Percentiles rank a stretch among this genome's conserved stretches.
Conservation (phyloP, 768 basidiomycete genomes). For the Harrya chromipes region DNA sequence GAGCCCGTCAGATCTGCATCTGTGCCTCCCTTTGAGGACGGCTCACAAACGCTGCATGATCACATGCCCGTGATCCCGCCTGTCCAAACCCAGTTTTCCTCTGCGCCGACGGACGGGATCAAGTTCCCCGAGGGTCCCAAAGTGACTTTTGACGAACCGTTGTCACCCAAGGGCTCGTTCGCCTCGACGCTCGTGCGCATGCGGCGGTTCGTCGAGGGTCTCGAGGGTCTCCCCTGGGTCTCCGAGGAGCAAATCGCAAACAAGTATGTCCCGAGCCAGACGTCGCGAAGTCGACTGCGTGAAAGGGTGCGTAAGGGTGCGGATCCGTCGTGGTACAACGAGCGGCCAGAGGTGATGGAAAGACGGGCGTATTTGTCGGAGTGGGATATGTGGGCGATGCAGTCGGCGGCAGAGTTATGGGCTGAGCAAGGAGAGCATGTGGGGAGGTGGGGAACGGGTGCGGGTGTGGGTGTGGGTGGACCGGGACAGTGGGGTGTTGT, state of each 20-base stretch:
- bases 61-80: not conserved
- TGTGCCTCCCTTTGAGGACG: not conserved
- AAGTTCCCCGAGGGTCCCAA: not conserved
- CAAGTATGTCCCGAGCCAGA: constrained; percentile 41
- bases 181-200: constrained; percentile 35
- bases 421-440: not conserved
- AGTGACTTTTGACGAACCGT: not conserved
- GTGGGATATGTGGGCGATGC: constrained; percentile 28
- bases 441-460: not conserved
- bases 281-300: constrained; percentile 17
- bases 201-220: constrained; percentile 31
- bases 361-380: constrained; percentile 11
- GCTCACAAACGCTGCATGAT: constrained; percentile 21
- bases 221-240: constrained; percentile 46
- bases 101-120: not conserved
- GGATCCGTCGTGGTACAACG: constrained; percentile 31
- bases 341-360: constrained; percentile 4
- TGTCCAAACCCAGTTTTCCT: not conserved
- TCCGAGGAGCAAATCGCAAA: constrained; percentile 39
- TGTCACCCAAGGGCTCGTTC: constrained; percentile 2
- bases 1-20: not conserved
- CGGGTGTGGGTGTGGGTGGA: not conserved
- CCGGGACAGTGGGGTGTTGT: constrained; percentile 3
- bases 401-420: constrained; percentile 14
- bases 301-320: constrained; percentile 8